These are phyloP conservation scores for Cyclotella baltica DNA, from an alignment of 108 stramenopile genomes.

Conservation along the genomic window DNA sequence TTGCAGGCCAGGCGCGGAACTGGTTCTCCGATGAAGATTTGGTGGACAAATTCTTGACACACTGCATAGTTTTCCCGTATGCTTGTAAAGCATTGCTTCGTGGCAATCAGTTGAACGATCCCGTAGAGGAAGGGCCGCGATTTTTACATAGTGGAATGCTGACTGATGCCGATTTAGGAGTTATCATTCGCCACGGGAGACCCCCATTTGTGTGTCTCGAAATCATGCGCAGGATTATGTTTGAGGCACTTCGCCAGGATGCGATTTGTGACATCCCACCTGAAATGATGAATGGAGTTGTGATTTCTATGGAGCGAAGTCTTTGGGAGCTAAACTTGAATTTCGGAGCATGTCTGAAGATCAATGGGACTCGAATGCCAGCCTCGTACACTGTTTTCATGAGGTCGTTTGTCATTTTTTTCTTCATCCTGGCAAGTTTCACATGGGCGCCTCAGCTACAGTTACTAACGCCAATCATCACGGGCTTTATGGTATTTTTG, in stretches of 20 bases:
- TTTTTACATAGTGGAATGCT: slow-evolving; percentile 33
- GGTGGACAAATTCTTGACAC: slow-evolving; percentile 35
- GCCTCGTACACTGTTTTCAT: slow-evolving; percentile 35
- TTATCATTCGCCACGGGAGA: slow-evolving; percentile 29
- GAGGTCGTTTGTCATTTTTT: slow-evolving; percentile 36
- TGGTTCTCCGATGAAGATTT: slow-evolving; percentile 32
- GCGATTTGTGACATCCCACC: not conserved
- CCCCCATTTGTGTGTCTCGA: slow-evolving; percentile 29
- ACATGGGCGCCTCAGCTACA: slow-evolving; percentile 22
- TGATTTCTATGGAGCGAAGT: slow-evolving; percentile 25
- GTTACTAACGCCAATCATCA: slow-evolving; percentile 30
- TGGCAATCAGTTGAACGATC: slow-evolving; percentile 29
- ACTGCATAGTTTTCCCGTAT: slow-evolving; percentile 34
- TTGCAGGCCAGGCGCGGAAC: slow-evolving; percentile 22
- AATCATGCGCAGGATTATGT: slow-evolving; percentile 22
- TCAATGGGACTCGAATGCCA: slow-evolving; percentile 31
- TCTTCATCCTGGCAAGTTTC: slow-evolving; percentile 20
- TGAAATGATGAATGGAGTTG: slow-evolving; percentile 18
- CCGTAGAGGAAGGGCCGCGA: slow-evolving; percentile 31
- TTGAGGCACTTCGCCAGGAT: slow-evolving; percentile 10
- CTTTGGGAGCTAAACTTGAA: slow-evolving; percentile 25
- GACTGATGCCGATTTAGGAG: slow-evolving; percentile 37
- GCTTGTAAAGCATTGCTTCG: slow-evolving; percentile 31
- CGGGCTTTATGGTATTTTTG: slow-evolving; percentile 37
- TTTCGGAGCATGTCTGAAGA: slow-evolving; percentile 39